Evolutionary conservation across 495 filamentous ascomycete genomes (phyloP).

Genomic region (Chaetomium cochliodes): DNA sequence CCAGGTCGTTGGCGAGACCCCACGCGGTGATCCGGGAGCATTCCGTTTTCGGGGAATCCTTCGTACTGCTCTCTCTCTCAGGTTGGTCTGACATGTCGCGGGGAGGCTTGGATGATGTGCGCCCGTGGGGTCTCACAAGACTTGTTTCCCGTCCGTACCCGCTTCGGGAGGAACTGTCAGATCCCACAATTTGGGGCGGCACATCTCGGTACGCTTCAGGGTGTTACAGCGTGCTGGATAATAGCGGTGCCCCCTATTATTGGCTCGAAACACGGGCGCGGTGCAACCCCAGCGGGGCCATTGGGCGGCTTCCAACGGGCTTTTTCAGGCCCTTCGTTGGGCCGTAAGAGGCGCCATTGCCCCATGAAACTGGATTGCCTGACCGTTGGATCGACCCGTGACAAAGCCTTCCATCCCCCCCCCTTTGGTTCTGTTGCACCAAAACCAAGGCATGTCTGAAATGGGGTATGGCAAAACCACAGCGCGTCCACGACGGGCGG

Average conservation of each 20-base stretch:
- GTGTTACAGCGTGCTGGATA: constrained; percentile 21
- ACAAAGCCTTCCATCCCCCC: background rate
- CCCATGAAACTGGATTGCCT: constrained; percentile 12
- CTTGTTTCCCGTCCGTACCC: constrained; percentile 21
- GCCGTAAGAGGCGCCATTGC: constrained; percentile 16
- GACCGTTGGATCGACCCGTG: constrained; percentile 21
- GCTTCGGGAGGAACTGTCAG: constrained; percentile 28
- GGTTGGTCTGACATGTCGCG: constrained; percentile 2
- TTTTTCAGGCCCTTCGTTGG: constrained; percentile 15
- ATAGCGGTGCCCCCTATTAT: constrained; percentile 20
- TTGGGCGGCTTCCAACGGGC: constrained; percentile 25
- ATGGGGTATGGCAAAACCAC: background rate
- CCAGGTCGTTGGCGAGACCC: constrained; percentile 2
- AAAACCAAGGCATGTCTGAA: background rate
- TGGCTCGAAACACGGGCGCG: constrained; percentile 17
- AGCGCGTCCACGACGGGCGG: background rate
- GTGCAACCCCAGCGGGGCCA: constrained; percentile 27
- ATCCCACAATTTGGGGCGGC: constrained; percentile 31
- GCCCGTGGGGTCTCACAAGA: constrained; percentile 22
- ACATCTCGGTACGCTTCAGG: constrained; percentile 15
- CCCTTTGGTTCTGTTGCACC: background rate
- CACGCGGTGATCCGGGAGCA: constrained; percentile 13
- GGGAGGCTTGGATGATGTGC: constrained; percentile 26
- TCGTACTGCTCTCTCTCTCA: constrained; percentile 5
- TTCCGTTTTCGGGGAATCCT: background rate